Percentiles rank a stretch among this genome's conserved stretches.
Conservation (phyloP, 2,329 filamentous ascomycete species). For the Uncinocarpus reesii region DNA sequence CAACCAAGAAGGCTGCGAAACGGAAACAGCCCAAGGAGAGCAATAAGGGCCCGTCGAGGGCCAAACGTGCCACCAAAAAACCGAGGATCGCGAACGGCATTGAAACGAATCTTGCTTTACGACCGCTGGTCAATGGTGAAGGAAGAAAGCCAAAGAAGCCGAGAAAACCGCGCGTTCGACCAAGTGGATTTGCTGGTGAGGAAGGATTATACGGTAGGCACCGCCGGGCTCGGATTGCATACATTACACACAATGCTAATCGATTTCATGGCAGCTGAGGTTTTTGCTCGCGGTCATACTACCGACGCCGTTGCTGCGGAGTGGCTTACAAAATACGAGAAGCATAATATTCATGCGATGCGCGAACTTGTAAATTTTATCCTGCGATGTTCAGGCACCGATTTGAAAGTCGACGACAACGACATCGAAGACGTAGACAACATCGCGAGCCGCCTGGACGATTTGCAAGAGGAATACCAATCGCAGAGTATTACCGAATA, state of each 20-base stretch:
- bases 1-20: slow-evolving; percentile 36
- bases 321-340: slow-evolving; percentile 49
- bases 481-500: slow-evolving; percentile 80
- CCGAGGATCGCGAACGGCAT: slow-evolving; percentile 44
- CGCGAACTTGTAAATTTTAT: slow-evolving; percentile 53
- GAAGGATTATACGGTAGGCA: slow-evolving; percentile 48
- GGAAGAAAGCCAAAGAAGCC: slow-evolving; percentile 36
- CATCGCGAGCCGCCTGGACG: slow-evolving; percentile 62
- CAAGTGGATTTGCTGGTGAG: slow-evolving; percentile 42
- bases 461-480: slow-evolving; percentile 82
- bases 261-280: slow-evolving; percentile 40
- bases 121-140: slow-evolving; percentile 40
- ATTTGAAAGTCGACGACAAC: slow-evolving; percentile 64
- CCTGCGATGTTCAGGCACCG: slow-evolving; percentile 63
- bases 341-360: slow-evolving; percentile 46
- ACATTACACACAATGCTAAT: slow-evolving; percentile 21
- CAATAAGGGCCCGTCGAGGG: slow-evolving; percentile 28
- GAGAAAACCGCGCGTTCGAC: slow-evolving; percentile 43
- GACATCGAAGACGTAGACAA: slow-evolving; percentile 88
- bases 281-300: slow-evolving; percentile 47
- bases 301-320: slow-evolving; percentile 47
- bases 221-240: background rate
- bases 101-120: slow-evolving; percentile 44
- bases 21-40: slow-evolving; percentile 41
- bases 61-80: slow-evolving; percentile 42